Conservation (phyloP, 306 rosid genomes). For the Casuarina equisetifolia region DNA sequence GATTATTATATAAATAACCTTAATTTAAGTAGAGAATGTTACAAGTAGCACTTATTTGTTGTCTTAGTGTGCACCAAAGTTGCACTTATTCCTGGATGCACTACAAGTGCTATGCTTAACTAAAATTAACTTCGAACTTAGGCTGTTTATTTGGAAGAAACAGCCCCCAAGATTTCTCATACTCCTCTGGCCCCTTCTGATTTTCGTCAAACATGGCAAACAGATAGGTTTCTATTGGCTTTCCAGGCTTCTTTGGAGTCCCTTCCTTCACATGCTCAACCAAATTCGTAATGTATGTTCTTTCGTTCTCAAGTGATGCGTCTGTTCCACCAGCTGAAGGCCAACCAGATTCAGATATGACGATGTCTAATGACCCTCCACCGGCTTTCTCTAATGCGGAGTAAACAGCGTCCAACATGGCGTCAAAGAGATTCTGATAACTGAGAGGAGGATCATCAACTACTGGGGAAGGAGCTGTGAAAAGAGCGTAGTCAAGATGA, state of each 20-base stretch:
- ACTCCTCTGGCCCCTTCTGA: slow-evolving; percentile 13
- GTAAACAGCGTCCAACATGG: slow-evolving; percentile 38
- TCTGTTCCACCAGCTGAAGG: slow-evolving; percentile 45
- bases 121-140: slow-evolving; percentile 35
- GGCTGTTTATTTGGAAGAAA: slow-evolving; percentile 39
- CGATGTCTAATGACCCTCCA: slow-evolving; percentile 33
- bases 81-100: not conserved
- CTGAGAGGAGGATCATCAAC: slow-evolving; percentile 34
- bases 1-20: not conserved
- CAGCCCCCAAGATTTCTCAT: slow-evolving; percentile 40
- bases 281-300: slow-evolving; percentile 41
- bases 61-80: not conserved
- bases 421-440: slow-evolving; percentile 46
- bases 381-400: slow-evolving; percentile 46
- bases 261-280: slow-evolving; percentile 41
- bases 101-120: not conserved
- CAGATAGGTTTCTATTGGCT: slow-evolving; percentile 37
- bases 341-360: slow-evolving; percentile 58
- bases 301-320: slow-evolving; percentile 40
- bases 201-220: slow-evolving; percentile 51
- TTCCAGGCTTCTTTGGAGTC: slow-evolving; percentile 41
- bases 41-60: not conserved
- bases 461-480: slow-evolving; percentile 22
- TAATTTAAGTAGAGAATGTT: not conserved
- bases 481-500: slow-evolving; percentile 40